Conservation (phyloP, 2,329 filamentous ascomycete genomes). For the Monilinia fructicola region DNA sequence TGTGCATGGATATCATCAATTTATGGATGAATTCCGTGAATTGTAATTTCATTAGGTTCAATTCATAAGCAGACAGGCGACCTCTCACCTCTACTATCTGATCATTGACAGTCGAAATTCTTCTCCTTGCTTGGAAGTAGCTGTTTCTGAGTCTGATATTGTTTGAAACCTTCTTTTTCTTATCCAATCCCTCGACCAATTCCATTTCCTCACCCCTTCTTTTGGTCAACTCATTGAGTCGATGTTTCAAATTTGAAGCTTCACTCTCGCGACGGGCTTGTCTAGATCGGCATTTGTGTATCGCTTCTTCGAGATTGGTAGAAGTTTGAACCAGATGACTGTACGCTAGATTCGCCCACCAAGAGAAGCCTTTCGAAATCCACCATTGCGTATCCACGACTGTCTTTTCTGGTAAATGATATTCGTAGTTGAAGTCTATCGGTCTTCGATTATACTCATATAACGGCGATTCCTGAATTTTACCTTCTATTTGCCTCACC, state of each 20-base stretch:
- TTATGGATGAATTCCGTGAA: background rate
- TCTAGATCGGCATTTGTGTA: background rate
- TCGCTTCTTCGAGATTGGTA: background rate
- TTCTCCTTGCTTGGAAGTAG: background rate
- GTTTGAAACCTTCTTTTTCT: background rate
- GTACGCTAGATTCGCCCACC: constrained; percentile 8
- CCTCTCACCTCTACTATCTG: background rate
- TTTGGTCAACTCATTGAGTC: background rate
- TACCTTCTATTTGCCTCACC: background rate
- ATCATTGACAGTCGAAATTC: background rate
- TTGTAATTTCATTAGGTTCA: background rate
- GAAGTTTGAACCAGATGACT: background rate
- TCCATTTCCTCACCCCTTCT: background rate
- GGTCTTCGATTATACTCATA: background rate
- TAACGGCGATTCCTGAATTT: background rate
- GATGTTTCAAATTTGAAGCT: background rate
- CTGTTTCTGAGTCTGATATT: background rate
- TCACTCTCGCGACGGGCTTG: background rate
- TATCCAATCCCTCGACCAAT: background rate
- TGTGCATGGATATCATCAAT: background rate
- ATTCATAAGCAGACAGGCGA: background rate
- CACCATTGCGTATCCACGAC: background rate
- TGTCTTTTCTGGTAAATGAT: constrained; percentile 1
- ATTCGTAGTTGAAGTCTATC: background rate
- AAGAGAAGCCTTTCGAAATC: background rate